Conservation (phyloP, 1,284 basidiomycete species). For the Phlebopus sp. region DNA sequence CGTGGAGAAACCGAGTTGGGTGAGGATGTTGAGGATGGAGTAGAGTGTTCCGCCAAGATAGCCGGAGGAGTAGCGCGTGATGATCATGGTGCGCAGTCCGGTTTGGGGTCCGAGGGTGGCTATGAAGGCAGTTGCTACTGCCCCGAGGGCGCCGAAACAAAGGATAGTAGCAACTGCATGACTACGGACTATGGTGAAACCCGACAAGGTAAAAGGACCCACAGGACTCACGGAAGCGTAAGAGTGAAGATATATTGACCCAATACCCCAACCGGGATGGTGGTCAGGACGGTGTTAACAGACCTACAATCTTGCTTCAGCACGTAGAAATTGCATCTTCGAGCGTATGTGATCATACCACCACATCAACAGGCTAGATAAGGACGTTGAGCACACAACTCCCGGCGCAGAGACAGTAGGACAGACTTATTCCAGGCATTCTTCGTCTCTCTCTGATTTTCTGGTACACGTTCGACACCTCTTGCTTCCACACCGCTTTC, state of each 20-base stretch:
- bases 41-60: constrained; percentile 56
- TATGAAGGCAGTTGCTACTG: constrained; percentile 45
- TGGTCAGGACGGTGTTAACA: constrained; percentile 48
- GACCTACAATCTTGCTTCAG: constrained; percentile 33
- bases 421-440: constrained; percentile 49
- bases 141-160: constrained; percentile 44
- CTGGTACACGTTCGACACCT: constrained; percentile 51
- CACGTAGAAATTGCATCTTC: neutral
- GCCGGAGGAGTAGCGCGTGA: constrained; percentile 53
- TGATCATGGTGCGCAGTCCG: constrained; percentile 62
- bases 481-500: constrained; percentile 47
- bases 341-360: constrained; percentile 33
- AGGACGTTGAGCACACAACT: constrained; percentile 15
- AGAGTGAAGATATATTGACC: constrained; percentile 52
- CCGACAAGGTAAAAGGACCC: neutral
- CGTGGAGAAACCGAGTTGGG: constrained; percentile 50
- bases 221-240: constrained; percentile 42
- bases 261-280: constrained; percentile 57
- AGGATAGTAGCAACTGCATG: constrained; percentile 43
- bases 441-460: constrained; percentile 43
- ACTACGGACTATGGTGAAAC: constrained; percentile 23
- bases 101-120: constrained; percentile 60
- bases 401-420: neutral
- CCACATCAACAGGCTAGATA: constrained; percentile 46
- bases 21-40: constrained; percentile 57